A percentile compares a stretch with the other conserved stretches of the same genome.
These are phyloP conservation scores for Lodderomyces margitis DNA, from an alignment of 1,139 yeast species.

Conservation along the genomic window DNA sequence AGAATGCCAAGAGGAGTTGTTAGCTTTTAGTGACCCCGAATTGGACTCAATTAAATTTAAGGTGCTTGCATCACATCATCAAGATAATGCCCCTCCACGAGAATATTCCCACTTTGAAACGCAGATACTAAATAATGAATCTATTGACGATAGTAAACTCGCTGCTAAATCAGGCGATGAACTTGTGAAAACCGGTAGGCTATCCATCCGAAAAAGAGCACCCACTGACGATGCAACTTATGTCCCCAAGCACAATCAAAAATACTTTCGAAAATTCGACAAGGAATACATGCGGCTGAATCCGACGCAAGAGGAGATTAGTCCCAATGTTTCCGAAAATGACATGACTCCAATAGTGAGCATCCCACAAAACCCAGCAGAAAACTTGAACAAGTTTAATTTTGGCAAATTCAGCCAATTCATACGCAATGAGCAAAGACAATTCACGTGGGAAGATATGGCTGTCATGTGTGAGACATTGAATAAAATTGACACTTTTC, in stretches of 20 bases:
- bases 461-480: conserved; percentile 4
- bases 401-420: not conserved
- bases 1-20: conserved; percentile 19
- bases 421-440: not conserved
- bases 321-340: not conserved
- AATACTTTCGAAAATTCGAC: conserved; percentile 19
- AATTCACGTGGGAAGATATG: conserved; percentile 4
- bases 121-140: not conserved
- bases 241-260: conserved; percentile 16
- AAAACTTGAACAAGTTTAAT: no score
- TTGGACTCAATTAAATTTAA: conserved; percentile 16
- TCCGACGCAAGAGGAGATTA: not conserved
- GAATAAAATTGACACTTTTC: not conserved
- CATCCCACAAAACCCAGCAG: conserved; percentile 5
- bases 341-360: conserved; percentile 4
- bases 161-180: conserved; percentile 1
- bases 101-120: conserved; percentile 7
- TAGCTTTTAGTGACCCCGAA: conserved; percentile 17
- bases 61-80: conserved; percentile 9
- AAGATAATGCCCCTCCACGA: not conserved
- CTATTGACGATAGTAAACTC: not conserved
- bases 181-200: conserved; percentile 8
- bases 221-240: conserved; percentile 12
- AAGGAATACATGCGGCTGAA: conserved; percentile 49
- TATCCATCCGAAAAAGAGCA: conserved; percentile 17